phyloP scores from a whole-genome alignment of 345 rosid species.

The Pugionium cornutum region DNA sequence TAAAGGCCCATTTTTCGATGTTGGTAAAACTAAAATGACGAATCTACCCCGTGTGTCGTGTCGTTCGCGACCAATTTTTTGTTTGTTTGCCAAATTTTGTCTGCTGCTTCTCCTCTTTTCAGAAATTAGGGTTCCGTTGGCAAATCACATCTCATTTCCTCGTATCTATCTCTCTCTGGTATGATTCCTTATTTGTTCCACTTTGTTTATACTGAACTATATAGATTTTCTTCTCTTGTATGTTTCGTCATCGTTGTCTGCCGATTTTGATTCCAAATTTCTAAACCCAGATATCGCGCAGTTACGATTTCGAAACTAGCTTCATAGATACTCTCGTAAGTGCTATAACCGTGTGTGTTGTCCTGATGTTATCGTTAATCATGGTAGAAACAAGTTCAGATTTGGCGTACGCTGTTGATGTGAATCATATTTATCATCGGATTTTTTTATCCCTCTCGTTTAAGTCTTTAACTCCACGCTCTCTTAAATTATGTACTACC shows the following conservation, averaged over 20 bases:
- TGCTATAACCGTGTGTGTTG: background rate
- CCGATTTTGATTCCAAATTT: slow-evolving; percentile 6
- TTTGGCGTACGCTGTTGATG: slow-evolving; percentile 9
- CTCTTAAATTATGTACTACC: no score
- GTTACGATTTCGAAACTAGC: background rate
- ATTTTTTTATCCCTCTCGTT: background rate
- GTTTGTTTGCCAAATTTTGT: background rate
- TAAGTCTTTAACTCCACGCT: no score
- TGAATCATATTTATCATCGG: background rate
- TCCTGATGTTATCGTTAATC: background rate
- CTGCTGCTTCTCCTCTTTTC: slow-evolving; percentile 12
- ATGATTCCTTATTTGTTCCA: background rate
- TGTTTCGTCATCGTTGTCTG: background rate
- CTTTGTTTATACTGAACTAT: background rate
- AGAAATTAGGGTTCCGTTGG: slow-evolving; percentile 31
- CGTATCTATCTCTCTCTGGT: background rate
- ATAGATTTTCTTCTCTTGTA: background rate
- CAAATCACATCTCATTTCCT: slow-evolving; percentile 22
- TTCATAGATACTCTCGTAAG: background rate
- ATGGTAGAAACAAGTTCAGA: slow-evolving; percentile 11
- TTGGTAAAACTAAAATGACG: no score
- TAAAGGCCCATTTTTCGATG: no score
- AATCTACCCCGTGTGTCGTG: no score
- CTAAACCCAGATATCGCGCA: background rate
- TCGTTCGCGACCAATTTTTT: no score